A percentile compares a stretch with the other conserved stretches of the same genome.
These are phyloP conservation scores for Tylopilus felleus DNA, from an alignment of 768 basidiomycete genomes.

Conservation along the genomic window DNA sequence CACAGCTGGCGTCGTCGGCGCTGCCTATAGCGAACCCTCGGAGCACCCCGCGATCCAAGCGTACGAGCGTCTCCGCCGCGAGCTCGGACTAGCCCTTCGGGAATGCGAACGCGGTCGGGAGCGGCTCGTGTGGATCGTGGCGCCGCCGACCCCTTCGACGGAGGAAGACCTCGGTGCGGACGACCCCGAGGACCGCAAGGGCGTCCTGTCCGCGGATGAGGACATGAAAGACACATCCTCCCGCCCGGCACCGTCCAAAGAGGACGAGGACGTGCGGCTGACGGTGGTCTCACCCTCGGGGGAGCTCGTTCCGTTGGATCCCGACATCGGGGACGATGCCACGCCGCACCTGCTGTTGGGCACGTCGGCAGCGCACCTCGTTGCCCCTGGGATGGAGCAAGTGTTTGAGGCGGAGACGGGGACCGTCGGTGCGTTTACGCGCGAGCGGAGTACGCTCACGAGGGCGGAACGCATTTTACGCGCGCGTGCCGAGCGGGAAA, in stretches of 20 bases:
- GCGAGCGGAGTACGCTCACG: slow-evolving; percentile 64
- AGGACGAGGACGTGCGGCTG: slow-evolving; percentile 3
- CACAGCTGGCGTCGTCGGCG: no score
- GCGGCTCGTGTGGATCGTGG: slow-evolving; percentile 54
- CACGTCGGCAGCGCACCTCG: slow-evolving; percentile 51
- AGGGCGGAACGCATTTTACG: slow-evolving; percentile 72
- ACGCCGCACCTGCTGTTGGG: slow-evolving; percentile 52
- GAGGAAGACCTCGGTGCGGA: slow-evolving; percentile 35
- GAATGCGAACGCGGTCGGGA: slow-evolving; percentile 82
- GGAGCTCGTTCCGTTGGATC: slow-evolving; percentile 10
- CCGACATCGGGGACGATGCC: slow-evolving; percentile 44
- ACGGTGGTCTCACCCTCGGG: slow-evolving; percentile 21
- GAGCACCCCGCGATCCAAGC: slow-evolving; percentile 57
- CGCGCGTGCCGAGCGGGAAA: slow-evolving; percentile 44
- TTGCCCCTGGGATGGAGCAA: slow-evolving; percentile 74
- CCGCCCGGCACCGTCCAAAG: not conserved
- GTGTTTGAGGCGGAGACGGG: slow-evolving; percentile 72
- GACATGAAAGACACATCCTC: no score
- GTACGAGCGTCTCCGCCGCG: slow-evolving; percentile 72
- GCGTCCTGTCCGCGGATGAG: no score
- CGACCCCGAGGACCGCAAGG: no score
- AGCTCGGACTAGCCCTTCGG: slow-evolving; percentile 72
- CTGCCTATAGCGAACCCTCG: slow-evolving; percentile 10
- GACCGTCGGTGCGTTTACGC: slow-evolving; percentile 34
- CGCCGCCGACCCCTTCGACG: slow-evolving; percentile 37